Percentiles rank a stretch among this genome's conserved stretches.
phyloP scores from a whole-genome alignment of 257 asterid genomes.

The Solanum piurae region DNA sequence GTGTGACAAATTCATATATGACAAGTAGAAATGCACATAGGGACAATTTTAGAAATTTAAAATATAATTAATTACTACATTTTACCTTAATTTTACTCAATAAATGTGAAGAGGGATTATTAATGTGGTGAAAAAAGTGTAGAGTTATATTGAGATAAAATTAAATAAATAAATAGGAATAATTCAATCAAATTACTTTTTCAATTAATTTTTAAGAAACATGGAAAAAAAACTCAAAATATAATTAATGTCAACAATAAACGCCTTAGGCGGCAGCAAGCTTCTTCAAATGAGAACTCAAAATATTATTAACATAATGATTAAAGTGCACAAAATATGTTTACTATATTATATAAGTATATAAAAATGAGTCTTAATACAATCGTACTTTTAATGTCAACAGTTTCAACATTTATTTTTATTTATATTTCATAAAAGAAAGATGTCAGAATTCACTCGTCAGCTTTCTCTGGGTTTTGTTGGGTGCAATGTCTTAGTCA shows the following conservation, averaged over 20 bases:
- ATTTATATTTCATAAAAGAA: background rate
- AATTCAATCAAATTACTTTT: background rate
- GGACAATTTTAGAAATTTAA: background rate
- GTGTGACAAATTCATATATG: background rate
- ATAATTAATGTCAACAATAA: background rate
- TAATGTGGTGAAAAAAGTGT: background rate
- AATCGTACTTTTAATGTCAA: background rate
- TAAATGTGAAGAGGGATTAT: background rate
- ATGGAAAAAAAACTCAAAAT: background rate
- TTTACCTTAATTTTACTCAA: background rate
- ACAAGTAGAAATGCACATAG: too few species aligned
- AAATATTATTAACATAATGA: background rate
- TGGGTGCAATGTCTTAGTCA: slow-evolving; percentile 2
- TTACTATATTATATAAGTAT: background rate
- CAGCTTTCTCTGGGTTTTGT: background rate
- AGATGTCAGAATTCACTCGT: slow-evolving; percentile 9
- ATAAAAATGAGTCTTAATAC: background rate
- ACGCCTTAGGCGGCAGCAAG: background rate
- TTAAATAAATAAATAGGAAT: background rate
- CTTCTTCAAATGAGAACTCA: background rate
- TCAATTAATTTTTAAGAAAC: background rate
- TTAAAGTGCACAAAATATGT: background rate
- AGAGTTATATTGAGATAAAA: background rate
- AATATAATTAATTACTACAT: background rate
- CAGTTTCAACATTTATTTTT: background rate